phyloP scores from a whole-genome alignment of 164 flowering plant genomes.

The Magnolia changhungtana region DNA sequence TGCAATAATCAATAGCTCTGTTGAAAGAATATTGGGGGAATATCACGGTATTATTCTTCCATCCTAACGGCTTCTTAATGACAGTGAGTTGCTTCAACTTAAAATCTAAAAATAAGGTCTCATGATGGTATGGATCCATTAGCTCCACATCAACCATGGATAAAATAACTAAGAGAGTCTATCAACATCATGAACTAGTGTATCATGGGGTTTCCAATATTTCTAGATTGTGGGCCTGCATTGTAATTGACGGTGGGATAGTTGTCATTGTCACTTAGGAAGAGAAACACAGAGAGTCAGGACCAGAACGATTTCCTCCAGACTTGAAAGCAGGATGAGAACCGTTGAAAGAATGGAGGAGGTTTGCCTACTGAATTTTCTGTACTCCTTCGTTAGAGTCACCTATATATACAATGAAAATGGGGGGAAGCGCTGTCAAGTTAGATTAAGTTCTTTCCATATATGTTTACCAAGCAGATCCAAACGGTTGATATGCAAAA shows the following conservation, averaged over 20 bases:
- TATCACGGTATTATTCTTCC: too few relatives aligned
- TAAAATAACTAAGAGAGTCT: too few relatives aligned
- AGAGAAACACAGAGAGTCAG: not conserved
- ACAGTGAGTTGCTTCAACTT: not conserved
- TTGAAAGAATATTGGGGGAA: too few relatives aligned
- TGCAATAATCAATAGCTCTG: too few relatives aligned
- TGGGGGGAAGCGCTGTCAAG: too few relatives aligned
- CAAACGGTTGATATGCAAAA: too few relatives aligned
- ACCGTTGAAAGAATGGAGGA: slow-evolving; percentile 4
- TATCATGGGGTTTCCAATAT: too few relatives aligned
- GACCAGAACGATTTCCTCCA: not conserved
- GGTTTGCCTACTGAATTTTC: slow-evolving; percentile 9
- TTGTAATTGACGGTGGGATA: slow-evolving; percentile 28
- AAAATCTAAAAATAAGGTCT: not conserved
- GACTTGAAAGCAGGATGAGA: not conserved
- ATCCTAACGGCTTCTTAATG: too few relatives aligned
- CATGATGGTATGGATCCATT: not conserved
- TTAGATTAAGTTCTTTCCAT: too few relatives aligned
- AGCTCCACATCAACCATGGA: not conserved
- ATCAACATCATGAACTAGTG: too few relatives aligned
- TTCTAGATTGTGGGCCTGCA: slow-evolving; percentile 14
- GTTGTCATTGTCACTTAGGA: slow-evolving; percentile 37
- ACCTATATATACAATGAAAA: too few relatives aligned
- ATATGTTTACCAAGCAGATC: too few relatives aligned
- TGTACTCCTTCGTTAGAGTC: not conserved